Evolutionary conservation across 495 filamentous ascomycete genomes (phyloP).

Genomic region (Hypoxylon rickii): DNA sequence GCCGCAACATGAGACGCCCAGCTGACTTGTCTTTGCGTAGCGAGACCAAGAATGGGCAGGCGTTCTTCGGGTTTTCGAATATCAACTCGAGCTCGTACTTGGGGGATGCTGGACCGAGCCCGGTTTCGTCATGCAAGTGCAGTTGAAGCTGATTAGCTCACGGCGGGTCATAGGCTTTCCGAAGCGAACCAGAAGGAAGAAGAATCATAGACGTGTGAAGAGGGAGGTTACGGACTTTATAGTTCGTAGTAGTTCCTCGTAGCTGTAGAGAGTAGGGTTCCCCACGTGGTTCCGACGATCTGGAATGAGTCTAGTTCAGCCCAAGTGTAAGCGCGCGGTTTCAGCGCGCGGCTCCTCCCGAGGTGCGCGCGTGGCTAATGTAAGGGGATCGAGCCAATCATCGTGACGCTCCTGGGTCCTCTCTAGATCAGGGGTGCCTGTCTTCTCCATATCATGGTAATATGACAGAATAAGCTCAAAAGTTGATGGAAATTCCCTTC

Average conservation of each 20-base stretch:
- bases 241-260: no score
- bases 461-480: no score
- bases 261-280: no score
- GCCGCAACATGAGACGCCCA: background rate
- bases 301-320: no score
- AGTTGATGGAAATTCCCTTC: no score
- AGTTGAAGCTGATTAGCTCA: background rate
- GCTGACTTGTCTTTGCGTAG: conserved; percentile 11
- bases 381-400: background rate
- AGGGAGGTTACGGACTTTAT: no score
- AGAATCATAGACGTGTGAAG: no score
- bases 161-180: background rate
- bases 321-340: background rate
- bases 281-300: no score
- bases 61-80: conserved; percentile 31
- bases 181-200: background rate
- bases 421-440: no score
- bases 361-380: background rate
- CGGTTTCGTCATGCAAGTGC: conserved; percentile 12
- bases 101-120: conserved; percentile 17
- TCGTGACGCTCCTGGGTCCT: background rate
- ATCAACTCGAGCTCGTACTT: conserved; percentile 18
- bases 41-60: conserved; percentile 6
- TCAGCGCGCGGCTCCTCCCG: background rate
- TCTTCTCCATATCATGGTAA: no score